Evolutionary conservation across 2,329 filamentous ascomycete genomes (phyloP).

Genomic region (Proliferodiscus dingleyae): DNA sequence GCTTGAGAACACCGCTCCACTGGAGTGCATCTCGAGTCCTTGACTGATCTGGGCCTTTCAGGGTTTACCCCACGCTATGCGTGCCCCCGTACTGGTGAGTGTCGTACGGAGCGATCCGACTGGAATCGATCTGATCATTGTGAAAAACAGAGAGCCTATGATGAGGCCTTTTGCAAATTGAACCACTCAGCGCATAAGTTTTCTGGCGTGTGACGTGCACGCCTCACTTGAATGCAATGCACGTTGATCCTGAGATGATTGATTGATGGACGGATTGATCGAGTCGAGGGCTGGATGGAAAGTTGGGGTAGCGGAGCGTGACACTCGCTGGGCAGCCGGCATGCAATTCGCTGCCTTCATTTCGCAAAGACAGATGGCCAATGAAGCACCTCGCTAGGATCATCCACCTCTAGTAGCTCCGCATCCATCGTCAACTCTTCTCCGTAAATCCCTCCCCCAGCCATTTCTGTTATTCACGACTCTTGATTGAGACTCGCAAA

Average conservation of each 20-base stretch:
- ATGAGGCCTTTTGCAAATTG: not conserved
- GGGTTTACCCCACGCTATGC: not conserved
- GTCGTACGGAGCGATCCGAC: not conserved
- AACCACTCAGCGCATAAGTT: not conserved
- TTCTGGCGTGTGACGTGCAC: not conserved
- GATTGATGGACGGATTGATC: not conserved
- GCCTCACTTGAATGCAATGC: constrained; percentile 3
- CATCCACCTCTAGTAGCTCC: not conserved
- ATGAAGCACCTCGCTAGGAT: not conserved
- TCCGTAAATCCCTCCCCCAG: constrained; percentile 1
- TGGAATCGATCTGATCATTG: not conserved
- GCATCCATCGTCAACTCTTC: not conserved
- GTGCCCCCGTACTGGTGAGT: not conserved
- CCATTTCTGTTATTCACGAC: constrained; percentile 10
- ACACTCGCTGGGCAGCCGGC: not conserved
- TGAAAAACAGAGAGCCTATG: not conserved
- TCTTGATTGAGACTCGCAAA: constrained; percentile 10
- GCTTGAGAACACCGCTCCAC: too few species aligned
- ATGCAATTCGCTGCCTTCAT: constrained; percentile 1
- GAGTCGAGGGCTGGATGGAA: too few species aligned
- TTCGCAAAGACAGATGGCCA: not conserved
- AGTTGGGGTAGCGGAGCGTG: not conserved
- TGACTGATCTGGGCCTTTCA: too few species aligned
- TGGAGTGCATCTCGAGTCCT: too few species aligned
- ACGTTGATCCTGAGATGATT: not conserved